Conservation (phyloP, 495 filamentous ascomycete species). For the Aspergillus steynii region DNA sequence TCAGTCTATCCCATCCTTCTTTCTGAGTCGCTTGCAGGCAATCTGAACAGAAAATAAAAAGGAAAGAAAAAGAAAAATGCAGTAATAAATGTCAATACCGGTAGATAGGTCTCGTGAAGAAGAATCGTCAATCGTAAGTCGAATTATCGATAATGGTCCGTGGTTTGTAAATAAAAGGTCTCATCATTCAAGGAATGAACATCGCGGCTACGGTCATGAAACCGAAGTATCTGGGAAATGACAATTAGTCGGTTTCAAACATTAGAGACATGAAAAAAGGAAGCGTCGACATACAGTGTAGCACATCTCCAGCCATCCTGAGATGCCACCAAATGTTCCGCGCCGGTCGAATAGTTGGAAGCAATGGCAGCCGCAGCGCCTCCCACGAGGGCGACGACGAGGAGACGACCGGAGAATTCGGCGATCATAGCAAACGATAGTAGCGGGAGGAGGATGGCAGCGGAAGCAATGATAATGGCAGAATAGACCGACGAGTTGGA, state of each 20-base stretch:
- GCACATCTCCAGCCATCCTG: constrained; percentile 46
- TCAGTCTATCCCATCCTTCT: not conserved
- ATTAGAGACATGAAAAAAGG: not conserved
- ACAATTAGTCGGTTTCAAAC: constrained; percentile 11
- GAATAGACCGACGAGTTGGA: constrained; percentile 35
- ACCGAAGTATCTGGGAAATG: constrained; percentile 38
- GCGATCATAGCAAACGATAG: constrained; percentile 55
- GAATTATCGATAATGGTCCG: not conserved
- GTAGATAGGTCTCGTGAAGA: not conserved
- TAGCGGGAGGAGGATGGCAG: constrained; percentile 57
- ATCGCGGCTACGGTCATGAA: constrained; percentile 45
- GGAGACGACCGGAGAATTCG: constrained; percentile 55
- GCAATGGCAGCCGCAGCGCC: constrained; percentile 40
- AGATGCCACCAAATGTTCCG: constrained; percentile 38
- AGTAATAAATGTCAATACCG: not conserved
- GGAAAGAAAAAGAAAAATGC: not conserved
- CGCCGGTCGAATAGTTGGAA: constrained; percentile 37
- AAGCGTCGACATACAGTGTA: constrained; percentile 30
- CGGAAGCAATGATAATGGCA: constrained; percentile 54
- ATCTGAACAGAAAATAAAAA: not conserved
- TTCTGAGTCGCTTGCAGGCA: not conserved
- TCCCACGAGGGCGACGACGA: constrained; percentile 46
- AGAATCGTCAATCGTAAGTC: not conserved
- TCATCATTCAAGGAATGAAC: constrained; percentile 33
- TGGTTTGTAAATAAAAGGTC: not conserved